Conservation (phyloP, 345 rosid genomes). For the Dipteronia sinensis region DNA sequence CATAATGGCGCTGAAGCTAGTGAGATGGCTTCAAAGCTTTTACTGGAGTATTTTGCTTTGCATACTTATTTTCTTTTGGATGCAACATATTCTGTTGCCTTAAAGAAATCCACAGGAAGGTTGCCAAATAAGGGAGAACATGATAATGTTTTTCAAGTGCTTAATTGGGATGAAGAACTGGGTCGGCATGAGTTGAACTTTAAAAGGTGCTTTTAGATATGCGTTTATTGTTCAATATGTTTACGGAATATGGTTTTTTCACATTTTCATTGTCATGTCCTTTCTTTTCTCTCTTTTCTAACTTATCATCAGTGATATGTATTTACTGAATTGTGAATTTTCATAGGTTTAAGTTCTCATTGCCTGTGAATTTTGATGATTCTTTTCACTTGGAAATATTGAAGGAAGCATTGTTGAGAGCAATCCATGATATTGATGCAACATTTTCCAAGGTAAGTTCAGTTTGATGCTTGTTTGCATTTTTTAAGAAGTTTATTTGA, state of each 20-base stretch:
- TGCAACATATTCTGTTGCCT: conserved; percentile 59
- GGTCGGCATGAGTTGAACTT: conserved; percentile 51
- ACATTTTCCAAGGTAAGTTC: conserved; percentile 72
- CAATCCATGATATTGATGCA: conserved; percentile 84
- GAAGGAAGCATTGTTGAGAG: conserved; percentile 85
- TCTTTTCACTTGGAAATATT: conserved; percentile 78
- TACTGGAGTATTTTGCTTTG: conserved; percentile 84
- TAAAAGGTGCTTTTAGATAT: conserved; percentile 43
- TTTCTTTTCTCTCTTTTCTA: background rate
- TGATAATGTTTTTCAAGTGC: conserved; percentile 48
- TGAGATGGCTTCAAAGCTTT: conserved; percentile 88
- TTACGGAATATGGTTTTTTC: background rate
- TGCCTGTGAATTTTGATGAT: conserved; percentile 51
- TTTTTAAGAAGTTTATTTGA: background rate
- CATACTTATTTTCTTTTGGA: conserved; percentile 91
- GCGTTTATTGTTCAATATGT: background rate
- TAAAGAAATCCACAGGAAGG: conserved; percentile 49
- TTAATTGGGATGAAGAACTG: conserved; percentile 46
- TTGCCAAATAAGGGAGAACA: conserved; percentile 45
- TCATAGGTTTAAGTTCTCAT: conserved; percentile 60
- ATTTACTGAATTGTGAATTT: conserved; percentile 9
- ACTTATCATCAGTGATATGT: background rate
- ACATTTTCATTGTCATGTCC: background rate
- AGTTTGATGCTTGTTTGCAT: background rate
- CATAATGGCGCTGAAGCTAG: conserved; percentile 98